These are phyloP conservation scores for Clitopilus hobsonii DNA, from an alignment of 768 basidiomycete genomes.

Conservation along the genomic window DNA sequence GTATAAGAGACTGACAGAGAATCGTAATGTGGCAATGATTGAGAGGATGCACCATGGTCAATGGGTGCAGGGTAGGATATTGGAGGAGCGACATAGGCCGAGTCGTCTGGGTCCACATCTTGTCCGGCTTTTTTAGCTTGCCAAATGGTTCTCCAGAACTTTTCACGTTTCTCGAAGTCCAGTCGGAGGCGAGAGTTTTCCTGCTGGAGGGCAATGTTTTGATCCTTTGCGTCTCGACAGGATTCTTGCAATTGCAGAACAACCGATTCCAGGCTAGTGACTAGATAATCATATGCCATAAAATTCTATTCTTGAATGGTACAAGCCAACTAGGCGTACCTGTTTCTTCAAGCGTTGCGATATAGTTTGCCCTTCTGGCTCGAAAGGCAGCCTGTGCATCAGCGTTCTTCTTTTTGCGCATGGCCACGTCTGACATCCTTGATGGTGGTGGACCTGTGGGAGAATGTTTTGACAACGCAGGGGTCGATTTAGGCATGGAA, in stretches of 20 bases:
- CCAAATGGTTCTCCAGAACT: constrained; percentile 66
- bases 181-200: constrained; percentile 62
- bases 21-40: constrained; percentile 13
- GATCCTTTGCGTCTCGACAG: constrained; percentile 60
- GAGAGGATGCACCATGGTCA: constrained; percentile 27
- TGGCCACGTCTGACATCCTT: constrained; percentile 60
- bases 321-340: constrained; percentile 28
- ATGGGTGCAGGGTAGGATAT: constrained; percentile 26
- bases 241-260: constrained; percentile 82
- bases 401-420: constrained; percentile 86
- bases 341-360: constrained; percentile 83
- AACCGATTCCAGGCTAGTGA: constrained; percentile 81
- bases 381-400: constrained; percentile 86
- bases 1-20: background rate
- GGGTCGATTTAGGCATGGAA: constrained; percentile 38
- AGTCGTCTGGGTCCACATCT: constrained; percentile 46
- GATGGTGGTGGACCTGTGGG: constrained; percentile 29
- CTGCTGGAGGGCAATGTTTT: constrained; percentile 57
- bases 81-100: constrained; percentile 43
- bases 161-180: constrained; percentile 69
- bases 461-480: constrained; percentile 29
- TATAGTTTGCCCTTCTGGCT: constrained; percentile 79
- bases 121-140: constrained; percentile 57
- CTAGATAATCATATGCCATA: constrained; percentile 31
- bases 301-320: constrained; percentile 9